Conservation (phyloP, 1,284 basidiomycete species). For the Moniliella sp. region DNA sequence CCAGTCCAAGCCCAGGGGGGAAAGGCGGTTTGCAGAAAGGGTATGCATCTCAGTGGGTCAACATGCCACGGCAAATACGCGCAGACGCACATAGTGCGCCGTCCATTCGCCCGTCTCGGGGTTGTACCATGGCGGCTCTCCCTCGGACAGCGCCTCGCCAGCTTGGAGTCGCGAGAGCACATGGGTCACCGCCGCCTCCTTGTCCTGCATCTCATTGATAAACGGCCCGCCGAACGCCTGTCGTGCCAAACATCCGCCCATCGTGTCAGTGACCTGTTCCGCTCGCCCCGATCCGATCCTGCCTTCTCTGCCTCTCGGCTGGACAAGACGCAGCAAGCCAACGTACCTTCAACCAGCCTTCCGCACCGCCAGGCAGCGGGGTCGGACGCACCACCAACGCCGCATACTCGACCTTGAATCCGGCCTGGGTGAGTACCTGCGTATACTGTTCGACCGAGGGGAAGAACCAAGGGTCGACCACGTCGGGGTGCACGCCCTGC, state of each 20-base stretch:
- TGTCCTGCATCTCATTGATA: conserved; percentile 3
- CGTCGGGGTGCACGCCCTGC: conserved; percentile 2
- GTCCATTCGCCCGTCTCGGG: conserved; percentile 2
- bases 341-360: too few relatives aligned
- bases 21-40: too few relatives aligned
- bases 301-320: conserved; percentile 1
- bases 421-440: conserved; percentile 1
- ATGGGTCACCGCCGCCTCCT: conserved; percentile 1
- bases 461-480: conserved; percentile 7
- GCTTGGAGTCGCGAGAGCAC: neutral
- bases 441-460: conserved; percentile 3
- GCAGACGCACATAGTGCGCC: conserved; percentile 3
- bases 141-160: neutral
- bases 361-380: too few relatives aligned
- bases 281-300: conserved; percentile 3
- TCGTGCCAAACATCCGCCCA: too few relatives aligned
- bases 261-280: too few relatives aligned
- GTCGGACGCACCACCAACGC: conserved; percentile 4
- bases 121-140: conserved; percentile 3
- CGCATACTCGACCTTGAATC: conserved; percentile 1
- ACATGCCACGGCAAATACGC: conserved; percentile 1
- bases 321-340: too few relatives aligned
- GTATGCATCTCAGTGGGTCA: too few relatives aligned
- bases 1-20: too few relatives aligned
- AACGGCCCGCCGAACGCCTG: conserved; percentile 5